A percentile compares a stretch with the other conserved stretches of the same genome.
phyloP scores from a whole-genome alignment of 2,329 filamentous ascomycete genomes.

The Talaromyces sp. region DNA sequence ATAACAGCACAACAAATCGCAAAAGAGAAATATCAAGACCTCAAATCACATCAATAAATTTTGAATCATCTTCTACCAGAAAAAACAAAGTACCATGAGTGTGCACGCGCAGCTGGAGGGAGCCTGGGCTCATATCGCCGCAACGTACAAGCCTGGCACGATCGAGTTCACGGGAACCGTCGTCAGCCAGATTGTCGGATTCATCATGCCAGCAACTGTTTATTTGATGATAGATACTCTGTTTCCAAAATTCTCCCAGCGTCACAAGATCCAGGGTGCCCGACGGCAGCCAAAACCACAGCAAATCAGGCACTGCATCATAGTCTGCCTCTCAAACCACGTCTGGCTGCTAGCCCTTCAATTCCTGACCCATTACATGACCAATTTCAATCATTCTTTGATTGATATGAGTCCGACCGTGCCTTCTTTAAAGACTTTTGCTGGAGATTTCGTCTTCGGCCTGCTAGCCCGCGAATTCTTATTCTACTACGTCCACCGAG shows the following conservation, averaged over 20 bases:
- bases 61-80: too few relatives aligned
- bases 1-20: too few relatives aligned
- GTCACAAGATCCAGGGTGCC: constrained; percentile 50
- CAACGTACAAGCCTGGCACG: neutral
- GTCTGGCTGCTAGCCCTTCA: neutral
- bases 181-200: constrained; percentile 6
- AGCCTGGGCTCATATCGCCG: neutral
- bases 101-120: neutral
- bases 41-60: too few relatives aligned
- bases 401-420: neutral
- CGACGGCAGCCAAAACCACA: neutral
- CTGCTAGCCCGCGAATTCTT: neutral
- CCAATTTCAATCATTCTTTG: neutral
- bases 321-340: neutral
- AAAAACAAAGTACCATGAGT: neutral
- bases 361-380: neutral
- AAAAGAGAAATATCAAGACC: too few relatives aligned
- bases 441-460: neutral
- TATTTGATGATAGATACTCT: constrained; percentile 42
- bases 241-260: constrained; percentile 45
- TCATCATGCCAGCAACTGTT: constrained; percentile 14
- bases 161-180: neutral
- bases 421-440: neutral
- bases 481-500: neutral
- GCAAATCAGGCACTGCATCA: neutral